phyloP scores from a whole-genome alignment of 1,284 basidiomycete genomes.

The Thecaphora thlaspeos region DNA sequence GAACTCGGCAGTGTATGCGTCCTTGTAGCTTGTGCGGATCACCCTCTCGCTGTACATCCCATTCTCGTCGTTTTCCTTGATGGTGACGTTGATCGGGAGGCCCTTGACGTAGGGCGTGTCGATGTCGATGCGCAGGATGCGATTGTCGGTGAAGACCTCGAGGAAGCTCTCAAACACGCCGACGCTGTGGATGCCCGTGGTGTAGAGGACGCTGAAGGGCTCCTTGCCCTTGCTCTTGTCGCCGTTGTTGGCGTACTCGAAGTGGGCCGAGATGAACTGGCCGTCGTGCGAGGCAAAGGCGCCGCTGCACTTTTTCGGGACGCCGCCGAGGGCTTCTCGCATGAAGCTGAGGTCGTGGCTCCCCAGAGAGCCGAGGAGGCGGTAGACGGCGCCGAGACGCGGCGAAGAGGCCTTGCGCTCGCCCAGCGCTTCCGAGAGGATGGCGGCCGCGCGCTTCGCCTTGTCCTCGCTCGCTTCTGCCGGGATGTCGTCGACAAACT shows the following conservation, averaged over 20 bases:
- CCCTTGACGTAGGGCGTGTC: constrained; percentile 60
- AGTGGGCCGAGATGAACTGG: constrained; percentile 35
- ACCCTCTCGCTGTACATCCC: constrained; percentile 46
- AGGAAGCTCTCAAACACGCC: constrained; percentile 60
- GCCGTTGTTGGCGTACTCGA: constrained; percentile 15
- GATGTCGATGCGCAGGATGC: constrained; percentile 58
- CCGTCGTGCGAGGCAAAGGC: constrained; percentile 33
- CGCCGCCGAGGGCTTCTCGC: constrained; percentile 54
- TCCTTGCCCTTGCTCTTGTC: not conserved
- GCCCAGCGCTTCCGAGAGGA: constrained; percentile 39
- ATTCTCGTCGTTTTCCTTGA: constrained; percentile 48
- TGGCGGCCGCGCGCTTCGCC: constrained; percentile 12
- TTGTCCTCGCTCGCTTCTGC: constrained; percentile 11
- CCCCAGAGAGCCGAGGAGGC: constrained; percentile 56
- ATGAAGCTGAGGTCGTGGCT: constrained; percentile 60
- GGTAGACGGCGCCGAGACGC: constrained; percentile 50
- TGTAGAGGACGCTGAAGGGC: constrained; percentile 30
- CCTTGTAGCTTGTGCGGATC: constrained; percentile 59
- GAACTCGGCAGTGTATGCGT: constrained; percentile 59
- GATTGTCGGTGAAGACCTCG: constrained; percentile 59
- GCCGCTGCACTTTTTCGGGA: constrained; percentile 20
- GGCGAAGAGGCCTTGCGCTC: constrained; percentile 20
- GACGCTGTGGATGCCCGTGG: constrained; percentile 51
- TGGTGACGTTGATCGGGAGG: constrained; percentile 58
- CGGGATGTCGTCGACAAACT: constrained; percentile 50